These are phyloP conservation scores for Phycomyces nitens DNA, from an alignment of 192 early-diverging fungal species.

Conservation along the genomic window DNA sequence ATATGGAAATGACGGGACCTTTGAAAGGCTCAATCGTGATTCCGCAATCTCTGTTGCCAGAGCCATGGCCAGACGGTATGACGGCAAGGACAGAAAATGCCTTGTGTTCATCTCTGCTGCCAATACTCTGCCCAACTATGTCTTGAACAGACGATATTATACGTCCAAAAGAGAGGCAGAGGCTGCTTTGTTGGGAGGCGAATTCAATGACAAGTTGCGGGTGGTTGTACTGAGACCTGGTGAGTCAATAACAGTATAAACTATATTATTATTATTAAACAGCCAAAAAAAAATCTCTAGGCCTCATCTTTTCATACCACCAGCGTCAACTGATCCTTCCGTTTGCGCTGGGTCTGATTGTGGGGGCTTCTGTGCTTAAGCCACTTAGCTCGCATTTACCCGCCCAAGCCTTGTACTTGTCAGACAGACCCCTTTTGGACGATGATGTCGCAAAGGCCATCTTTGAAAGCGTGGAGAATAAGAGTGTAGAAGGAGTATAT, in stretches of 20 bases:
- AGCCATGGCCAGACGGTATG: conserved; percentile 14
- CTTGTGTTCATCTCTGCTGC: conserved; percentile 27
- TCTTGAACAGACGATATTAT: conserved; percentile 22
- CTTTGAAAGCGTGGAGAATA: conserved; percentile 14
- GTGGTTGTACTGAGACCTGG: conserved; percentile 27
- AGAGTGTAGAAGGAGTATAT: conserved; percentile 9
- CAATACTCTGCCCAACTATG: conserved; percentile 12
- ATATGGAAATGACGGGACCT: conserved; percentile 12
- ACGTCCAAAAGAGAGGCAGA: conserved; percentile 25
- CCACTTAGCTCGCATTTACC: conserved; percentile 22
- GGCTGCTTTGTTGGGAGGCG: conserved; percentile 6
- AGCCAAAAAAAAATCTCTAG: too few species aligned
- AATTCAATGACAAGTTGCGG: conserved; percentile 13
- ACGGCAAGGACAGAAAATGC: conserved; percentile 10
- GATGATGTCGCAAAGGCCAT: conserved; percentile 14
- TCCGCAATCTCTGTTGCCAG: conserved; percentile 16
- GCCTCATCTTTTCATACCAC: conserved; percentile 22
- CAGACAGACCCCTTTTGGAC: conserved; percentile 22
- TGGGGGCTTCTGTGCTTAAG: conserved; percentile 11
- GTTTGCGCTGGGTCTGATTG: conserved; percentile 12
- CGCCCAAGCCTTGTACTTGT: neutral
- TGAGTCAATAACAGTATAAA: too few species aligned
- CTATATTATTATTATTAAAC: too few species aligned
- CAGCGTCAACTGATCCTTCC: conserved; percentile 19
- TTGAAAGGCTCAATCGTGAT: conserved; percentile 24